Conservation (phyloP, 2,329 filamentous ascomycete species). For the Trichoderma semiorbis region DNA sequence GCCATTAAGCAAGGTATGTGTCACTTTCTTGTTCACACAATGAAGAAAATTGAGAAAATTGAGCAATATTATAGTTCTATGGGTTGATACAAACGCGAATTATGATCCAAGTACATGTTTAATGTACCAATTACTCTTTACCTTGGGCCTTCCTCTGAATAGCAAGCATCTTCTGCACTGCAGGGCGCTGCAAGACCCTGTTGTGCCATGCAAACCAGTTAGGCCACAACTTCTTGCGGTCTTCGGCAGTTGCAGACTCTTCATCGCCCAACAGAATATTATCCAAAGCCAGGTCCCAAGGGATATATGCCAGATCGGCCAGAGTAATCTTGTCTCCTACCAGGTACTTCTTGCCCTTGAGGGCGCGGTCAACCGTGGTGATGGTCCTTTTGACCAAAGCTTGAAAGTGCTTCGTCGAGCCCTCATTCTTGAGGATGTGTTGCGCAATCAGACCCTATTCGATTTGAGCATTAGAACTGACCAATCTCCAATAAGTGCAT, state of each 20-base stretch:
- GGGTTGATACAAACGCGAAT: background rate
- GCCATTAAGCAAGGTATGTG: background rate
- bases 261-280: background rate
- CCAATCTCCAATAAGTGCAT: background rate
- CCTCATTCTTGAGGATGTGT: background rate
- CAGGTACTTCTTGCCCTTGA: background rate
- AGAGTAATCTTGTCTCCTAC: background rate
- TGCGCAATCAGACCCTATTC: background rate
- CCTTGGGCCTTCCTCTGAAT: background rate
- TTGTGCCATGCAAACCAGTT: background rate
- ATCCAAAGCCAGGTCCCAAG: background rate
- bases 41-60: background rate
- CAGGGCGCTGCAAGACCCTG: background rate
- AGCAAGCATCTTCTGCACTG: background rate
- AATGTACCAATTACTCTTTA: background rate
- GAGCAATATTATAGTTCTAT: background rate
- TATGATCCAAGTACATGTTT: background rate
- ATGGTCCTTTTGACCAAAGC: background rate
- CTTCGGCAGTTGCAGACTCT: background rate
- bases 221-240: background rate
- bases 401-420: background rate
- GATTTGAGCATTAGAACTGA: background rate
- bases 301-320: background rate
- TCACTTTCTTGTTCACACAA: background rate
- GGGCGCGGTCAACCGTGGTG: background rate